Conservation (phyloP, 106 monocot species). For the Dendrobium officinale region DNA sequence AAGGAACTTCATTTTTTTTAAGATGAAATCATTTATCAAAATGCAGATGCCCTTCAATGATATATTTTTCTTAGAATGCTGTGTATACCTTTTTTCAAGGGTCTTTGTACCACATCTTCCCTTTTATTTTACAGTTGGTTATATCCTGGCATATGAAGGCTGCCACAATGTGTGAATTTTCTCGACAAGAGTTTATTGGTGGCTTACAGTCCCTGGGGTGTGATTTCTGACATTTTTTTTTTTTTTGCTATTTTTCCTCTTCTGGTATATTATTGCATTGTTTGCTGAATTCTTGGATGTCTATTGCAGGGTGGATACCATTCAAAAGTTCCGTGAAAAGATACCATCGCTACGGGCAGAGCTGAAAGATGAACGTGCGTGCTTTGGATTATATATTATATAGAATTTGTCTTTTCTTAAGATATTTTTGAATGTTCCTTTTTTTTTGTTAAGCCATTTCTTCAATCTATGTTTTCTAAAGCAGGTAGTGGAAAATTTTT, state of each 20-base stretch:
- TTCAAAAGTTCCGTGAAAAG: conserved; percentile 85
- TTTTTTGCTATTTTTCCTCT: neutral
- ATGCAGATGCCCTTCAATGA: neutral
- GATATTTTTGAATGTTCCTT: neutral
- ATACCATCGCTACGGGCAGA: conserved; percentile 77
- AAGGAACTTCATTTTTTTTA: neutral
- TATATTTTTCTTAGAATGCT: neutral
- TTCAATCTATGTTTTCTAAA: neutral
- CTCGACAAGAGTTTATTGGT: conserved; percentile 75
- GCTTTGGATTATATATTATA: neutral
- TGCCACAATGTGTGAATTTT: conserved; percentile 97
- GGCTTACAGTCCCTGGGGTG: conserved; percentile 89
- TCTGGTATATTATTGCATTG: neutral
- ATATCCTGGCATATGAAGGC: conserved; percentile 99
- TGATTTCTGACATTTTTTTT: neutral
- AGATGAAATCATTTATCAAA: conserved; percentile 2
- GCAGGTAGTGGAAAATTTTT: neutral
- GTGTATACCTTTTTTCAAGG: neutral
- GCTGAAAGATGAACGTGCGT: conserved; percentile 94
- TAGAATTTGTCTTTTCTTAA: neutral
- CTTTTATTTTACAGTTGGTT: conserved; percentile 61
- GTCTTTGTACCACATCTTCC: conserved; percentile 6
- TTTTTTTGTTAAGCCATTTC: neutral
- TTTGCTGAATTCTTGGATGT: neutral
- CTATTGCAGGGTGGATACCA: conserved; percentile 74